Base-by-base conservation (phyloP, 2,329 filamentous ascomycete species). In the Tolypocladium ovalisporum region DNA sequence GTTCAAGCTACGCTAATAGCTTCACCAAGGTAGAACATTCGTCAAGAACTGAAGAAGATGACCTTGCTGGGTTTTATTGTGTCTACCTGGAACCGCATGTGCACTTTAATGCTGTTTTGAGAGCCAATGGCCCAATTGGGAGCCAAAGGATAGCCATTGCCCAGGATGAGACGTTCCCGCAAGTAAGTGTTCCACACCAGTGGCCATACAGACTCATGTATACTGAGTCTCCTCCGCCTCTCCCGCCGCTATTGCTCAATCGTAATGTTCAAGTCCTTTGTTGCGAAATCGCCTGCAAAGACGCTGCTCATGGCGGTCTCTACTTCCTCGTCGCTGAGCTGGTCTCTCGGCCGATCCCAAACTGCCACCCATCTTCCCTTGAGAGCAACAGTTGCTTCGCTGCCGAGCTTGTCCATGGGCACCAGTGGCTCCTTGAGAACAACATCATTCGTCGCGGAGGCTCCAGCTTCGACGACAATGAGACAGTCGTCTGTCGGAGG, bases 331-430 rank as follows among this genome's bases (percentile, higher is more conserved):
- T 59, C 57, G 29, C 57, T 59, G 17, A 65, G 42, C 49, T 62
- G 63, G 62, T 55, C 58, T 57, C 59, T 62, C 17, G 58, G 19
- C 49, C 60, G 57, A 8, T 63, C 62, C 71, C 72, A 74, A 15
- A 74, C 72, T 19, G 64, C 63, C 62, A 65, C 67, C 73, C 73
- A 75, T 53, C 62, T 58, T 6, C 73, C 73, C 55, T 65, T 63
- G 55, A 69, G 66, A 56, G 64, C 60, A 22, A 73, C 70, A 32
- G 59, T 68, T 8, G 66, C 64, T 55, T 61, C 67, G 9, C 57
- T 54, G 27, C 64, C 64, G 61, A 75, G 65, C 61, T 65, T 62
- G n/a, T 66, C 67, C 42, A 68, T 54, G 19, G 72, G 68, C 49
- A 74, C 66, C 19, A 69, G 57, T 27, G 67, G 67, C 22, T 64